Evolutionary conservation across 257 asterid species (phyloP).

Genomic region (Ehretia macrophylla): DNA sequence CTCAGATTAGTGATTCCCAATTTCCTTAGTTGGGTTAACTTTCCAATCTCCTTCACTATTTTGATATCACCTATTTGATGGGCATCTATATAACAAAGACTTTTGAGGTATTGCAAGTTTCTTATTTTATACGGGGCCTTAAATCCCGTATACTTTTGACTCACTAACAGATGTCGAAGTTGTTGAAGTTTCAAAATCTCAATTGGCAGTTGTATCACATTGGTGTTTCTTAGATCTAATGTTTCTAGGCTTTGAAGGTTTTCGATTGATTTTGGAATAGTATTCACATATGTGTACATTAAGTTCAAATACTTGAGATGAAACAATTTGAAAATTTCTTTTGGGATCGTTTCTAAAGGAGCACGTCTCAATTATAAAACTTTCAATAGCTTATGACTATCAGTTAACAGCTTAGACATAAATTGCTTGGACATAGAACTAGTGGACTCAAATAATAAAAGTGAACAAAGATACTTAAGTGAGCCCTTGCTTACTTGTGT

Average conservation of each 20-base stretch:
- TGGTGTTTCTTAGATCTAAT: constrained; percentile 16
- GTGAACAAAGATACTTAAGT: constrained; percentile 6
- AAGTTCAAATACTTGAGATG: constrained; percentile 21
- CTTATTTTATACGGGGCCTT: constrained; percentile 18
- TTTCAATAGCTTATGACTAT: constrained; percentile 14
- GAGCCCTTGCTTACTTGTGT: neutral
- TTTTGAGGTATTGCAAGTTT: constrained; percentile 9
- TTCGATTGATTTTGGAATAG: constrained; percentile 14
- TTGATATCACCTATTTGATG: no score
- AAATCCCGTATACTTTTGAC: neutral
- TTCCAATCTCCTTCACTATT: constrained; percentile 18
- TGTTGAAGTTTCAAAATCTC: constrained; percentile 14
- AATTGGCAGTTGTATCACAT: no score
- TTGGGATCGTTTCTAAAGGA: constrained; percentile 8
- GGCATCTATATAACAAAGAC: no score
- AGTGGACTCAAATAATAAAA: no score
- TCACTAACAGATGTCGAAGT: constrained; percentile 15
- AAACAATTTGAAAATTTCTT: constrained; percentile 9
- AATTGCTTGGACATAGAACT: neutral
- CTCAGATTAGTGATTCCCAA: constrained; percentile 21
- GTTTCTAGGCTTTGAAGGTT: constrained; percentile 19
- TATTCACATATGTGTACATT: constrained; percentile 8
- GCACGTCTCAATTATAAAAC: constrained; percentile 14
- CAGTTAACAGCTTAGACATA: constrained; percentile 1
- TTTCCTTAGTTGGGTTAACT: constrained; percentile 17